Evolutionary conservation across 768 basidiomycete species (phyloP).

Genomic region (Neoboletus brunneissimus): DNA sequence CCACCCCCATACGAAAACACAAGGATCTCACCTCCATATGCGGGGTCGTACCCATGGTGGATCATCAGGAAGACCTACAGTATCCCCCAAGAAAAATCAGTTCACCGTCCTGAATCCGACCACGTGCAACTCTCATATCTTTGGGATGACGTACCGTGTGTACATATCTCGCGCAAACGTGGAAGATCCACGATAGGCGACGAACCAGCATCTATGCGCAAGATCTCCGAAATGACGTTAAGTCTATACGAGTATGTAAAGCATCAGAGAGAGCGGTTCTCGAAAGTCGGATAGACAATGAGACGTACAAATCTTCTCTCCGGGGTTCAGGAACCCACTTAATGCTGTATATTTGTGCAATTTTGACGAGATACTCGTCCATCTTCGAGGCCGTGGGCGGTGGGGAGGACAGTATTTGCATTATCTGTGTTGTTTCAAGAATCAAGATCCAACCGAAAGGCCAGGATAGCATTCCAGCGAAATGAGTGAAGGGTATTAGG

Average conservation of each 20-base stretch:
- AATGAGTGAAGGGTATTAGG: not conserved
- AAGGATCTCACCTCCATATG: slow-evolving; percentile 64
- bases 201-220: slow-evolving; percentile 44
- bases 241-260: slow-evolving; percentile 37
- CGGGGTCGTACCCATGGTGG: slow-evolving; percentile 74
- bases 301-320: slow-evolving; percentile 59
- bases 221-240: slow-evolving; percentile 54
- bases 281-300: not conserved
- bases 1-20: not conserved
- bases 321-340: slow-evolving; percentile 61
- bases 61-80: slow-evolving; percentile 75
- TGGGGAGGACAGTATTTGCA: slow-evolving; percentile 50
- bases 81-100: slow-evolving; percentile 4
- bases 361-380: slow-evolving; percentile 51
- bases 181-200: slow-evolving; percentile 54
- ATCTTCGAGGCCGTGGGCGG: slow-evolving; percentile 56
- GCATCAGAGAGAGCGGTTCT: not conserved
- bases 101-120: not conserved
- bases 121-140: not conserved
- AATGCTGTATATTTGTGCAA: slow-evolving; percentile 52
- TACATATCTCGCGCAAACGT: slow-evolving; percentile 54
- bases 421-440: slow-evolving; percentile 36
- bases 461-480: not conserved
- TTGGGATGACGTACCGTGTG: slow-evolving; percentile 47
- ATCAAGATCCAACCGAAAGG: not conserved